These are phyloP conservation scores for Hymenoscyphus repandus DNA, from an alignment of 2,329 filamentous ascomycete species.

Conservation along the genomic window DNA sequence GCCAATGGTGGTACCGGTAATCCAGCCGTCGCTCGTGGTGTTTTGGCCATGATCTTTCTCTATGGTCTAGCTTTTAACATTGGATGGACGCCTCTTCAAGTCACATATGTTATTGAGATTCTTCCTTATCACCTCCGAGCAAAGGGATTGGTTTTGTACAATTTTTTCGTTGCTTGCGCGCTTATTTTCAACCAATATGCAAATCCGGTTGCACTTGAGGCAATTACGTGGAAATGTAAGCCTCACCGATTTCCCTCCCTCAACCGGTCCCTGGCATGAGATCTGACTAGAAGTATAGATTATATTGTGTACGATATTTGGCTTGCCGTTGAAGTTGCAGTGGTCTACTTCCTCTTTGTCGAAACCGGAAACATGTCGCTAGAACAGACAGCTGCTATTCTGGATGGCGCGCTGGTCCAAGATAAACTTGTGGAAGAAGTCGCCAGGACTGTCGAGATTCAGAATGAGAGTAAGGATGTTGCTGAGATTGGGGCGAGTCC, in stretches of 20 bases:
- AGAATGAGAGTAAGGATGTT: not conserved
- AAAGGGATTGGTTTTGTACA: too few species aligned
- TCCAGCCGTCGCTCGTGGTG: too few species aligned
- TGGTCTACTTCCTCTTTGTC: constrained; percentile 25
- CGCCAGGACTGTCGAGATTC: not conserved
- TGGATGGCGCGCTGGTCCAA: constrained; percentile 34
- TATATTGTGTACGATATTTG: constrained; percentile 31
- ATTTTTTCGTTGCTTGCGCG: constrained; percentile 37
- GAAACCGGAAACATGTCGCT: constrained; percentile 36
- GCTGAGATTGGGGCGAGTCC: too few species aligned
- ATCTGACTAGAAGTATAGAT: not conserved
- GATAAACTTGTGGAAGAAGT: not conserved
- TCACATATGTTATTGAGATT: too few species aligned
- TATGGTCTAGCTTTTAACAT: too few species aligned
- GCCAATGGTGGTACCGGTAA: too few species aligned
- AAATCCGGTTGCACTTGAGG: constrained; percentile 35
- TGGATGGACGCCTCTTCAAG: too few species aligned
- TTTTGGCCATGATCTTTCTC: too few species aligned
- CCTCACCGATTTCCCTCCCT: too few species aligned
- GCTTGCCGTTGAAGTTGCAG: constrained; percentile 9
- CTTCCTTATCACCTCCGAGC: too few species aligned
- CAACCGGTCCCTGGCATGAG: too few species aligned
- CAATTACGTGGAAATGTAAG: constrained; percentile 34
- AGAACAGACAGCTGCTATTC: constrained; percentile 37
- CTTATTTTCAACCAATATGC: constrained; percentile 39